Percentiles rank a stretch among this genome's conserved stretches.
phyloP scores from a whole-genome alignment of 441 rosid species.

The Croton setiger region DNA sequence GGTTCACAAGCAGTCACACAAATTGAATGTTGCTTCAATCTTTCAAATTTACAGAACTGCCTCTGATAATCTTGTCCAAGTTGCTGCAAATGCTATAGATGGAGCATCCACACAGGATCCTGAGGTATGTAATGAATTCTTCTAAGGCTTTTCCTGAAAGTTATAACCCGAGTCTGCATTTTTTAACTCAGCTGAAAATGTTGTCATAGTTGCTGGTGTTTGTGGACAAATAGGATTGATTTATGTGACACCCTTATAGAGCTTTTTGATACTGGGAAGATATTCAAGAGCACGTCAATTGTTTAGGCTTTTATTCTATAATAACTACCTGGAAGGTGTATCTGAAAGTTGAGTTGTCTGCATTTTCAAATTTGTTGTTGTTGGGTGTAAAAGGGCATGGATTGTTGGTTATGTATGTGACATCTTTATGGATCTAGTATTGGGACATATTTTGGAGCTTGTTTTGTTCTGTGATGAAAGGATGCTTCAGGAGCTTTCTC shows the following conservation, averaged over 20 bases:
- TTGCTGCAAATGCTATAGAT: slow-evolving; percentile 35
- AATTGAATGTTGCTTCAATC: slow-evolving; percentile 8
- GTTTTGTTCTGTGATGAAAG: neutral
- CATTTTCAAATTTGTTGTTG: no score
- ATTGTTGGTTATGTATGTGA: neutral
- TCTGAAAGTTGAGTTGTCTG: no score
- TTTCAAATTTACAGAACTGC: slow-evolving; percentile 39
- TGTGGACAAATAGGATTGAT: neutral
- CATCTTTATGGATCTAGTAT: neutral
- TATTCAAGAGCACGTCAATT: neutral
- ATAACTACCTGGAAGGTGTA: no score
- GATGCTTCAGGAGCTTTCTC: neutral
- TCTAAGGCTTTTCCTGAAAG: slow-evolving; percentile 11
- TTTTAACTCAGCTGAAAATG: neutral
- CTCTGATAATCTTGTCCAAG: slow-evolving; percentile 41
- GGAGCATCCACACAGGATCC: slow-evolving; percentile 47
- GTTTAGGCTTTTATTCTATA: neutral
- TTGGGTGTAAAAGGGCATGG: no score
- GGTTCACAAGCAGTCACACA: neutral
- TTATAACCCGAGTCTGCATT: slow-evolving; percentile 2
- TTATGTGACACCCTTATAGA: neutral
- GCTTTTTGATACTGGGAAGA: neutral
- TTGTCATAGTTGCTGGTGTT: neutral
- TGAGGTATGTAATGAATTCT: slow-evolving; percentile 46
- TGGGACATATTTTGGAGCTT: neutral